Base-by-base conservation (phyloP, 2,329 filamentous ascomycete genomes). In the Cryoendolithus antarcticus region DNA sequence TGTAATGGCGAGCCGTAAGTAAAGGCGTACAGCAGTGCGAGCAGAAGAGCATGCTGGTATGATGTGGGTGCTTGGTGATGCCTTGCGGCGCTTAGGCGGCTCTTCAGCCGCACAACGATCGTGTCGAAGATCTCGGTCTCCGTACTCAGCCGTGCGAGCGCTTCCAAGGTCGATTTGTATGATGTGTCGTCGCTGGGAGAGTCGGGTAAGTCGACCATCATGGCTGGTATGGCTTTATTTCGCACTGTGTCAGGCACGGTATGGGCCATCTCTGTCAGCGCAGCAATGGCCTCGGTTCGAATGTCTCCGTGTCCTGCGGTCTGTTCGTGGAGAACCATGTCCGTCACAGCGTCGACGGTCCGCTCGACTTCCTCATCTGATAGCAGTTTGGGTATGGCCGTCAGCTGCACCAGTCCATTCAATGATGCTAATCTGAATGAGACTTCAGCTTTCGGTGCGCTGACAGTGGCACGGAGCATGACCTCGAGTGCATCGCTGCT, bases 91-190 rank as follows among this genome's bases (percentile, higher is more conserved):
- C 71, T 69, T 19, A 80, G 59, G 49, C 78, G 80, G 60, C 74
- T 79, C 54, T 79, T 71, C 21, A 82, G 59, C 24, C 76, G 66
- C 31, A 77, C 62, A 28, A 80, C 67, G 6, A 82, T 61, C 0
- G 75, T 80, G 43, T 77, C 71, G 44, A 81, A 79, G 9, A 80
- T 65, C 30, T 75, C 69, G 43, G 70, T 67, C 51, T 80, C 77
- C 8, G 67, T 64, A 39, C 74, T 76, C 12, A 82, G 69, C 48
- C 78, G 74, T 2, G 77, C 76, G 42, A 82, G 70, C 1, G 68
- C 75, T 49, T 80, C 77, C 15, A 82, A 59, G 0, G 75, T 72
- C 4, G 67, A 59, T n/a, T 70, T 50, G 49, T 78, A 78, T 5
- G 50, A 51, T 7, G 63, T 57, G 3, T 60, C 60, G 11, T 68